Conservation (phyloP, 352 stramenopile genomes). For the Pythium myriotylum region DNA sequence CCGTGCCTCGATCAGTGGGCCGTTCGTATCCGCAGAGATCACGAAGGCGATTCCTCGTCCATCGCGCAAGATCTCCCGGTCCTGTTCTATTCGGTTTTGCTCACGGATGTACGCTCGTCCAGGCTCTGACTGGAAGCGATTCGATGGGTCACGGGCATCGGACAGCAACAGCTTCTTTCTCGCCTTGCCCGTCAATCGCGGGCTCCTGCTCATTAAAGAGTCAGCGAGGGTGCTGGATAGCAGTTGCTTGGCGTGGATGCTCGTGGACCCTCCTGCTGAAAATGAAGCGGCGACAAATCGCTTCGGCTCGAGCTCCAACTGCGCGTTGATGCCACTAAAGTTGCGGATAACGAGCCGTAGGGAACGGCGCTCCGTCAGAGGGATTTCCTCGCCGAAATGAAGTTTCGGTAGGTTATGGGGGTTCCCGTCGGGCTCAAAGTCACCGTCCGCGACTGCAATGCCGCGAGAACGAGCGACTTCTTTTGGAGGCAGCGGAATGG, state of each 20-base stretch:
- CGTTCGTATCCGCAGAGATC: not conserved
- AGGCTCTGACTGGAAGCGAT: conserved; percentile 59
- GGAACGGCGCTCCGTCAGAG: conserved; percentile 53
- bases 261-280: not conserved
- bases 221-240: not conserved
- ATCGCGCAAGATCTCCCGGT: conserved; percentile 45
- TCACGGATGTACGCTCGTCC: conserved; percentile 48
- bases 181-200: not conserved
- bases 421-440: conserved; percentile 44
- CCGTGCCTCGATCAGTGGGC: not conserved
- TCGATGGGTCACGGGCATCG: conserved; percentile 41
- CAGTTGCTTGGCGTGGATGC: not conserved
- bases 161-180: conserved; percentile 35
- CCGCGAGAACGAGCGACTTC: conserved; percentile 43
- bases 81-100: conserved; percentile 45
- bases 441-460: conserved; percentile 44
- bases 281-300: conserved; percentile 37
- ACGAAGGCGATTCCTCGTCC: conserved; percentile 65
- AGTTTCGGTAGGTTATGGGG: conserved; percentile 44
- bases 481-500: conserved; percentile 36
- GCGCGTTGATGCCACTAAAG: conserved; percentile 73
- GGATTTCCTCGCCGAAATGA: conserved; percentile 60
- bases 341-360: conserved; percentile 70
- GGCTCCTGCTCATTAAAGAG: not conserved
- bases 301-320: conserved; percentile 62